A percentile compares a stretch with the other conserved stretches of the same genome.
Conservation (phyloP, 495 filamentous ascomycete genomes). For the Penicillium crystallinum region DNA sequence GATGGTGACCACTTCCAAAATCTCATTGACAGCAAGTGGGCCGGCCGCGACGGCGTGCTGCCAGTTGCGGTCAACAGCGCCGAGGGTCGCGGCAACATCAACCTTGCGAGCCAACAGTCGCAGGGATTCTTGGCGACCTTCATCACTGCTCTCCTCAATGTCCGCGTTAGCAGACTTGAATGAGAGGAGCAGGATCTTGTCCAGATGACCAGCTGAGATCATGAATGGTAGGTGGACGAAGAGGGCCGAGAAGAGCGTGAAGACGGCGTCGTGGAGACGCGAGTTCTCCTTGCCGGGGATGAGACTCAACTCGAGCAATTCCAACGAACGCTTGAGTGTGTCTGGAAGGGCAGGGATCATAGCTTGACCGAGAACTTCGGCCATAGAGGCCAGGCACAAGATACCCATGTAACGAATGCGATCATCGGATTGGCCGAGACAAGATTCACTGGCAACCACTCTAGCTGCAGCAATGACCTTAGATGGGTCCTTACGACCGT, state of each 20-base stretch:
- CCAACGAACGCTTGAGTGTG: constrained; percentile 63
- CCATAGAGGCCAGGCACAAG: constrained; percentile 81
- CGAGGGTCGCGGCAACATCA: constrained; percentile 62
- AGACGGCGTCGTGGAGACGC: constrained; percentile 74
- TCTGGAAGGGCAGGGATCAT: constrained; percentile 78
- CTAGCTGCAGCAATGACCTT: constrained; percentile 59
- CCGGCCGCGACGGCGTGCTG: constrained; percentile 53
- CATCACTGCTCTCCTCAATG: constrained; percentile 49
- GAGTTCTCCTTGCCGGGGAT: constrained; percentile 45
- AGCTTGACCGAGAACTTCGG: constrained; percentile 77
- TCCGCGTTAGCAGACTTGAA: constrained; percentile 59
- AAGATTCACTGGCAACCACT: constrained; percentile 68
- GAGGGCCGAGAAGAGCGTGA: constrained; percentile 70
- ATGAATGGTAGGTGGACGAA: constrained; percentile 80
- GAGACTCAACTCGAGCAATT: constrained; percentile 61
- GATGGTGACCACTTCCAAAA: constrained; percentile 57
- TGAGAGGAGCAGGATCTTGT: constrained; percentile 61
- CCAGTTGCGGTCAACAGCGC: constrained; percentile 67
- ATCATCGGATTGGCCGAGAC: constrained; percentile 66
- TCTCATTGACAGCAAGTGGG: constrained; percentile 58
- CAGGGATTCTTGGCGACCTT: constrained; percentile 63
- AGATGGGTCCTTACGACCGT: constrained; percentile 77
- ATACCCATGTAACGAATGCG: constrained; percentile 73
- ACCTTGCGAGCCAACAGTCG: constrained; percentile 66
- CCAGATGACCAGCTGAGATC: constrained; percentile 67